These are phyloP conservation scores for Metschnikowia sp. DNA, from an alignment of 805 yeast species.

Conservation along the genomic window DNA sequence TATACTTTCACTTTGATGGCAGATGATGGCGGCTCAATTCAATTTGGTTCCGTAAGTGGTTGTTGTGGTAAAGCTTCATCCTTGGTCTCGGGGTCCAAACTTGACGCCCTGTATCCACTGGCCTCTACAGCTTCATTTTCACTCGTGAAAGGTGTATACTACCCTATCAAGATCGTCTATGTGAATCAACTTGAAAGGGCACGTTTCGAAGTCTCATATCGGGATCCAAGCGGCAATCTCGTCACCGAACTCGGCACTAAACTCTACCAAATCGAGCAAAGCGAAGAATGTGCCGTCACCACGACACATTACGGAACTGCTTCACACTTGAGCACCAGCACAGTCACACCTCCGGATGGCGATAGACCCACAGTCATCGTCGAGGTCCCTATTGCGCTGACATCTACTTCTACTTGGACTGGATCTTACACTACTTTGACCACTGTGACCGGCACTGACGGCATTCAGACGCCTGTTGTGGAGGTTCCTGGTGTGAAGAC, in stretches of 20 bases:
- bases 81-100: constrained; percentile 3
- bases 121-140: not conserved
- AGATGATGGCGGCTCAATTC: constrained; percentile 13
- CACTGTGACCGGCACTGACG: too few species aligned
- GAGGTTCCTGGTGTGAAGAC: too few species aligned
- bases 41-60: constrained; percentile 8
- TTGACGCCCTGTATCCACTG: not conserved
- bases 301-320: not conserved
- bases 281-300: constrained; percentile 1
- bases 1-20: constrained; percentile 8
- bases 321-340: constrained; percentile 1
- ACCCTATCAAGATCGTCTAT: too few species aligned
- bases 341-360: constrained; percentile 1
- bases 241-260: constrained; percentile 6
- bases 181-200: not conserved
- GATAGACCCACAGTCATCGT: not conserved
- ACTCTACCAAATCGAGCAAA: constrained; percentile 6
- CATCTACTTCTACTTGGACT: not conserved
- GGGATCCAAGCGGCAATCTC: constrained; percentile 5
- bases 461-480: too few species aligned
- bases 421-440: too few species aligned
- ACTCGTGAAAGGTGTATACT: not conserved
- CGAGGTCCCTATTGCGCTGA: not conserved
- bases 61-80: constrained; percentile 10
- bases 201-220: not conserved